phyloP scores from a whole-genome alignment of 768 basidiomycete species.

The Tricholomella constricta region DNA sequence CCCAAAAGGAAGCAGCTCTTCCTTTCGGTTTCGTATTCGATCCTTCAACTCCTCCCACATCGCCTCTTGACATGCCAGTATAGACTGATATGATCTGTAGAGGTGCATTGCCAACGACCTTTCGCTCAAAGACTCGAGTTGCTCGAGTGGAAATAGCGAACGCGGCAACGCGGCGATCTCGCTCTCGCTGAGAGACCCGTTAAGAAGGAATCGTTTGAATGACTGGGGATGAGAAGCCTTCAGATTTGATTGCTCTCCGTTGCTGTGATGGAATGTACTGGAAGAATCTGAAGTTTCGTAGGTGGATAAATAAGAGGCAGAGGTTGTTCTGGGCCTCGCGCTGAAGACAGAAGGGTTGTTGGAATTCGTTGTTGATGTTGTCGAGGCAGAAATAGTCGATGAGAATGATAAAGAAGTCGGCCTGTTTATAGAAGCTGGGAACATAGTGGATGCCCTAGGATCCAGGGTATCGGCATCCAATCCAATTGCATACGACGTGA shows the following conservation, averaged over 20 bases:
- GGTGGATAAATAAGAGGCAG: slow-evolving; percentile 34
- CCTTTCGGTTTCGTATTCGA: slow-evolving; percentile 56
- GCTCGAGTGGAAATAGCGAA: slow-evolving; percentile 41
- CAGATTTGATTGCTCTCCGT: slow-evolving; percentile 13
- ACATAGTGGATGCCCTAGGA: slow-evolving; percentile 37
- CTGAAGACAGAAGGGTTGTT: slow-evolving; percentile 26
- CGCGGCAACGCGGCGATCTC: slow-evolving; percentile 35
- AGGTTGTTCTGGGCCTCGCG: slow-evolving; percentile 29
- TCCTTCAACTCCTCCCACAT: slow-evolving; percentile 79
- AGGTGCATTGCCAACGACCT: slow-evolving; percentile 73
- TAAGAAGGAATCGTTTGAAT: slow-evolving; percentile 45
- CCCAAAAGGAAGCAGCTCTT: slow-evolving; percentile 57
- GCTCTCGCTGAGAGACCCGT: slow-evolving; percentile 47
- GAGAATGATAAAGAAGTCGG: slow-evolving; percentile 56
- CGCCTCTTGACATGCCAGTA: slow-evolving; percentile 68
- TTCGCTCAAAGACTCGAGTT: slow-evolving; percentile 50
- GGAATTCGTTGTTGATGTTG: slow-evolving; percentile 31
- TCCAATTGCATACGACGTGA: slow-evolving; percentile 40
- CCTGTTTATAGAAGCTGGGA: slow-evolving; percentile 36
- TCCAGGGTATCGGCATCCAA: slow-evolving; percentile 36
- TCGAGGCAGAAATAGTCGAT: slow-evolving; percentile 45
- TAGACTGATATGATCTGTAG: slow-evolving; percentile 59
- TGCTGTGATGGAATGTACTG: slow-evolving; percentile 11
- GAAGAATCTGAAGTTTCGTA: slow-evolving; percentile 24
- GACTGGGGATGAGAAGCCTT: slow-evolving; percentile 23